Percentiles rank a stretch among this genome's conserved stretches.
Evolutionary conservation across 2,329 filamentous ascomycete genomes (phyloP).

Genomic region (Fonsecaea monophora): DNA sequence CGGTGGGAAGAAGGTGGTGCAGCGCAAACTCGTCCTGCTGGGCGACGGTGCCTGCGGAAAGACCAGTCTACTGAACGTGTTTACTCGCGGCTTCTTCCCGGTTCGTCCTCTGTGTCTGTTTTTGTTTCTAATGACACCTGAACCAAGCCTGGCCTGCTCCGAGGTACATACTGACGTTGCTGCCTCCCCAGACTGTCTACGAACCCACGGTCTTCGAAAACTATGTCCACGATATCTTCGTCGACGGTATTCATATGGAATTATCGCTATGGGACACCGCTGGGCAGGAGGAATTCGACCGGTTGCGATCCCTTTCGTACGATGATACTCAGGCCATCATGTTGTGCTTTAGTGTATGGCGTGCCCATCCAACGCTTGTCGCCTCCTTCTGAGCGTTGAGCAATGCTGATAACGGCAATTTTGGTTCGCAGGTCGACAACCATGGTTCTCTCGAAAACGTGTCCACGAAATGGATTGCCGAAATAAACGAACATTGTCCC

Average conservation of each 20-base stretch:
- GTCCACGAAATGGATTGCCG: slow-evolving; percentile 96
- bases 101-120: slow-evolving; percentile 54
- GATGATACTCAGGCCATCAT: slow-evolving; percentile 98
- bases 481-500: slow-evolving; percentile 97
- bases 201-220: slow-evolving; percentile 69
- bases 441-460: slow-evolving; percentile 97
- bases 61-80: slow-evolving; percentile 96
- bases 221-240: slow-evolving; percentile 99
- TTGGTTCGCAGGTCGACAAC: slow-evolving; percentile 73
- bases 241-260: slow-evolving; percentile 96
- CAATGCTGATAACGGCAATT: slow-evolving; percentile 1
- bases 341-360: slow-evolving; percentile 86
- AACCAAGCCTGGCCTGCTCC: not conserved
- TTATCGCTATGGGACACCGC: slow-evolving; percentile 98
- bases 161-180: slow-evolving; percentile 78
- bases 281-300: slow-evolving; percentile 98
- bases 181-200: slow-evolving; percentile 33
- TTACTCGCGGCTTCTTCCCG: slow-evolving; percentile 91
- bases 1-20: slow-evolving; percentile 80
- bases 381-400: not conserved
- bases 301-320: slow-evolving; percentile 92
- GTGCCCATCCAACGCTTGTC: not conserved
- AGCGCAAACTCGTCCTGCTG: slow-evolving; percentile 96
- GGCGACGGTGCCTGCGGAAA: slow-evolving; percentile 67
- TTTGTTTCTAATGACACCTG: not conserved